These are phyloP conservation scores for Alternaria triticina DNA, from an alignment of 2,329 filamentous ascomycete genomes.

Conservation along the genomic window DNA sequence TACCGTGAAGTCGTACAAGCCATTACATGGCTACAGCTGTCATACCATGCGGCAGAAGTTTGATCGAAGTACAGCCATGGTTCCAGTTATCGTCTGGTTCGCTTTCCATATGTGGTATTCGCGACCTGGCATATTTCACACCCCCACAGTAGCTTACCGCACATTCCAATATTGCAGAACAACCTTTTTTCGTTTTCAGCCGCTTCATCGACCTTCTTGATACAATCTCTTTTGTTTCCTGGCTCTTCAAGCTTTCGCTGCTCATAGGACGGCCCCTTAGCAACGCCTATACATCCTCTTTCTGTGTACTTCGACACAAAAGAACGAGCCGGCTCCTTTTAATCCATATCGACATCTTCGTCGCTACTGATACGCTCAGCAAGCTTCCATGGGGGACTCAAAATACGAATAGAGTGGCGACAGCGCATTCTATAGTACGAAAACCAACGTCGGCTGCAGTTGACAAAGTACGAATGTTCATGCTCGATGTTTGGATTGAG, in stretches of 20 bases:
- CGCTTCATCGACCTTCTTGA: background rate
- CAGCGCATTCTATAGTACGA: background rate
- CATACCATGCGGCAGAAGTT: background rate
- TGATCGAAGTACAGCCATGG: background rate
- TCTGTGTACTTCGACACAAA: background rate
- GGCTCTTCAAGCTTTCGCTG: background rate
- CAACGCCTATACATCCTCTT: background rate
- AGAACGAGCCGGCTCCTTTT: background rate
- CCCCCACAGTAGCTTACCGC: background rate
- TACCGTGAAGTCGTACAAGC: background rate
- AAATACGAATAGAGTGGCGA: background rate
- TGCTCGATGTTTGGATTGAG: constrained; percentile 26
- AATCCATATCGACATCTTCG: background rate
- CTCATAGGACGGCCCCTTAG: background rate
- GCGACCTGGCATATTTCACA: background rate
- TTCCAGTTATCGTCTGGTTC: background rate
- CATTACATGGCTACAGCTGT: constrained; percentile 3
- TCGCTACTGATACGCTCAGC: background rate
- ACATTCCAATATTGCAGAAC: background rate
- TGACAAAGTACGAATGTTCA: background rate
- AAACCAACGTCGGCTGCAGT: background rate
- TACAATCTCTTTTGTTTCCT: background rate
- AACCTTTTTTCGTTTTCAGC: background rate
- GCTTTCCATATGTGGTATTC: background rate
- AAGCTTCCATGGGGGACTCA: background rate